Conservation (phyloP, 768 basidiomycete genomes). For the Podaxis rugospora region DNA sequence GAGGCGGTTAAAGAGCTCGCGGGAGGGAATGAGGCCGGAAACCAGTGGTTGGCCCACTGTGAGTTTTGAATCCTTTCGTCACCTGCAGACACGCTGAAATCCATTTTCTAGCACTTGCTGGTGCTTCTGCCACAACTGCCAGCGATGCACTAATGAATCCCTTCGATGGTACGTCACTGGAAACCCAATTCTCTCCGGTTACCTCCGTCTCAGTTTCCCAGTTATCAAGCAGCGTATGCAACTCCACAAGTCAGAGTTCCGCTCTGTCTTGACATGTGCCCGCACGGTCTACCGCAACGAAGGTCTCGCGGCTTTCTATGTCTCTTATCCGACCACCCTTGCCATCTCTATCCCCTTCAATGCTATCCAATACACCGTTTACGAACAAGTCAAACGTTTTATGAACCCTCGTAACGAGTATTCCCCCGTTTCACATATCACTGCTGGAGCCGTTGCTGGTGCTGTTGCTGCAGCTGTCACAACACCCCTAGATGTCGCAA, state of each 20-base stretch:
- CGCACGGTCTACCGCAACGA: constrained; percentile 80
- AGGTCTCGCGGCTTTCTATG: constrained; percentile 89
- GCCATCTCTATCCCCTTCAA: constrained; percentile 97
- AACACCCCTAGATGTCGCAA: constrained; percentile 95
- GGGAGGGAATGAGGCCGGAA: constrained; percentile 78
- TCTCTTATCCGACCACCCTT: constrained; percentile 97
- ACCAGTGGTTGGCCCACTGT: constrained; percentile 90
- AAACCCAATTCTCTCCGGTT: constrained; percentile 10
- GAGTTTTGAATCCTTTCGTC: constrained; percentile 26
- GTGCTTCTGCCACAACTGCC: constrained; percentile 91
- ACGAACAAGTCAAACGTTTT: constrained; percentile 85
- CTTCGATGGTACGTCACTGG: constrained; percentile 80
- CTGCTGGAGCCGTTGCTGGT: constrained; percentile 89
- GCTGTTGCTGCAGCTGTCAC: constrained; percentile 94
- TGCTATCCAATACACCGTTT: constrained; percentile 95
- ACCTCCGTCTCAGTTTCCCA: constrained; percentile 28
- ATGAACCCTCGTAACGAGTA: constrained; percentile 86
- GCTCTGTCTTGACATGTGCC: constrained; percentile 83
- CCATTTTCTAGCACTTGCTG: constrained; percentile 66
- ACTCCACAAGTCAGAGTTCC: constrained; percentile 88
- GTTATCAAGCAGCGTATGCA: constrained; percentile 99
- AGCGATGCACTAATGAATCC: constrained; percentile 99
- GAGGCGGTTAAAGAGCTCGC: constrained; percentile 92
- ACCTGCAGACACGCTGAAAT: not conserved
- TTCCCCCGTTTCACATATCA: constrained; percentile 89